A percentile compares a stretch with the other conserved stretches of the same genome.
Conservation (phyloP, 1,284 basidiomycete species). For the Kalmanozyma brasiliensis region DNA sequence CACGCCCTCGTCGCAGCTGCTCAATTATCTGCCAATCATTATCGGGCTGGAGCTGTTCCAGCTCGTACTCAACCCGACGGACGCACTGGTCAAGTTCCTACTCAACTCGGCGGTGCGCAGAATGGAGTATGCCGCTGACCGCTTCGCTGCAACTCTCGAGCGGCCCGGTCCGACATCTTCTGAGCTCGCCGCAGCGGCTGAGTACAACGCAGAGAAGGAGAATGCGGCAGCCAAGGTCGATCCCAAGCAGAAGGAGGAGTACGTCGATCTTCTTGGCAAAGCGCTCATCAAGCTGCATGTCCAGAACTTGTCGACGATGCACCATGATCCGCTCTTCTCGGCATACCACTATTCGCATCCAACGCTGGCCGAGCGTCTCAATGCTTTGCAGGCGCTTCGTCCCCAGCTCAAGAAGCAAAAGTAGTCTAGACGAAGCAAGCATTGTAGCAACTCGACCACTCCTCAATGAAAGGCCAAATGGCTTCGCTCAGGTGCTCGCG, state of each 20-base stretch:
- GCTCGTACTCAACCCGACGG: conserved; percentile 60
- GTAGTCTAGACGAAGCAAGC: too few relatives aligned
- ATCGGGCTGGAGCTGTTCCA: conserved; percentile 66
- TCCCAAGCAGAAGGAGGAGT: conserved; percentile 51
- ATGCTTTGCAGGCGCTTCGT: conserved; percentile 39
- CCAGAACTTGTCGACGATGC: conserved; percentile 66
- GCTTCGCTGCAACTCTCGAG: conserved; percentile 51
- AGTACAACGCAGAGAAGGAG: conserved; percentile 30
- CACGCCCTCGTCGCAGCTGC: conserved; percentile 20
- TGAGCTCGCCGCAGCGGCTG: conserved; percentile 45
- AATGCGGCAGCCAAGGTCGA: conserved; percentile 29
- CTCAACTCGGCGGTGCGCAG: conserved; percentile 59
- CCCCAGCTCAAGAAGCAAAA: conserved; percentile 28
- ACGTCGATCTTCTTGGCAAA: conserved; percentile 56
- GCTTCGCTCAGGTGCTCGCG: too few relatives aligned
- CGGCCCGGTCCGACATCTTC: conserved; percentile 48
- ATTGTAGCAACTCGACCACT: too few relatives aligned
- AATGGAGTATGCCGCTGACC: conserved; percentile 65
- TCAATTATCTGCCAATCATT: conserved; percentile 61
- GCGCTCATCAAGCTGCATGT: conserved; percentile 65
- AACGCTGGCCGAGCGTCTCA: conserved; percentile 61
- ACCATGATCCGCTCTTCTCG: conserved; percentile 65
- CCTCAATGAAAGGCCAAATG: too few relatives aligned
- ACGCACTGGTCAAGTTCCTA: conserved; percentile 61
- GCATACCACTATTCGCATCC: conserved; percentile 66